A percentile compares a stretch with the other conserved stretches of the same genome.
Evolutionary conservation across 202 grass and related monocot species (phyloP).

Genomic region (Elaeis oleifera): DNA sequence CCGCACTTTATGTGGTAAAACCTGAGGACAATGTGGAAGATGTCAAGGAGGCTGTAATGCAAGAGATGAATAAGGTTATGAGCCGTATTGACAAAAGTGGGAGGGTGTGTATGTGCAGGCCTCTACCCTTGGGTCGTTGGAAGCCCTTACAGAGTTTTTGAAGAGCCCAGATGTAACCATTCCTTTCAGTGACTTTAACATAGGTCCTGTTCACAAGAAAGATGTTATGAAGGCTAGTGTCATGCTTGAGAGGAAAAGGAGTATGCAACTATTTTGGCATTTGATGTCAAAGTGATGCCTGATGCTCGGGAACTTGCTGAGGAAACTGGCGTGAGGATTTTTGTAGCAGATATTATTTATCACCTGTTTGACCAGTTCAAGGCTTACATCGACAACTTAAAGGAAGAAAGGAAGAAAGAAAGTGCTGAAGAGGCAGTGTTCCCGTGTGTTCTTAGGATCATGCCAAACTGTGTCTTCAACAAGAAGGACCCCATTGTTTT

Average conservation of each 20-base stretch:
- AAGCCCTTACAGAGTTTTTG: conserved; percentile 87
- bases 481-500: conserved; percentile 96
- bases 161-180: conserved; percentile 80
- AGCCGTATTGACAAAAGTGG: conserved; percentile 79
- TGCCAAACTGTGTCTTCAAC: conserved; percentile 87
- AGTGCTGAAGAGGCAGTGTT: conserved; percentile 80
- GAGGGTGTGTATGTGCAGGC: conserved; percentile 98
- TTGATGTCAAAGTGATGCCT: conserved; percentile 98
- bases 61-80: conserved; percentile 77
- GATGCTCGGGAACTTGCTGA: conserved; percentile 91
- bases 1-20: conserved; percentile 3
- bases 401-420: conserved; percentile 82
- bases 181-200: conserved; percentile 85
- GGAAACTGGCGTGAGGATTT: conserved; percentile 75
- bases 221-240: conserved; percentile 90
- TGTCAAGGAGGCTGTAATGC: conserved; percentile 67
- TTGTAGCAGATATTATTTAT: conserved; percentile 96
- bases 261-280: conserved; percentile 89
- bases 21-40: conserved; percentile 39
- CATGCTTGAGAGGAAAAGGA: conserved; percentile 70
- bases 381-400: conserved; percentile 75
- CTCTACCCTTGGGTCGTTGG: conserved; percentile 85
- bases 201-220: conserved; percentile 77
- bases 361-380: conserved; percentile 94
- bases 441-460: conserved; percentile 91